Evolutionary conservation across 2,329 filamentous ascomycete genomes (phyloP), one percentile per base, ranked within the genome.

Genomic region (Botryotinia convoluta): DNA sequence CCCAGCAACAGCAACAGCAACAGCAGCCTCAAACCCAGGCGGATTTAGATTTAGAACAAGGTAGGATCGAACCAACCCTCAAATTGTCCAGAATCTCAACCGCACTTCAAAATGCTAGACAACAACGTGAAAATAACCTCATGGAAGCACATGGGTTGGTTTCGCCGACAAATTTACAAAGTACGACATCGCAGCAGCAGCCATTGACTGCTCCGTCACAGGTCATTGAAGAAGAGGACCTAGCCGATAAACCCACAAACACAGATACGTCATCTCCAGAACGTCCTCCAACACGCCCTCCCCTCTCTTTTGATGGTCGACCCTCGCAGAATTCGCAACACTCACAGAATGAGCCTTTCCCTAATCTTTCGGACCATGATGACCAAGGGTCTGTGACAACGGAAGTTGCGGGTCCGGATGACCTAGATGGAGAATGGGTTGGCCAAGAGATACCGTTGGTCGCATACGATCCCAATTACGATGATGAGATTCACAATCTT

Each of bases 11-110:
- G 77, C 79, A 14, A 79, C 81, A 42, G 77, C 80, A 39, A 20
- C 60, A 81, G 69, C 48, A 42, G 48, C 77, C 77, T 26, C 72
- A 81, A 2, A 82, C 82, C 16, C 73, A 83, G 26, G 81, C 83
- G 12, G 81, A 83, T 60, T 80, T 83, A 76, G 80, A 86, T 77
- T 75, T 84, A 51, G 82, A 86, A 76, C 79, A 83, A 80, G 83
- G 84, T 60, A 81, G 81, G 72, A 83, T 85, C 39, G 80, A 82
- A 14, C 80, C 79, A 5, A 77, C 80, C 0, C 51, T 79, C 26
- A 75, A 76, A 22, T 26, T 79, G 29, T 63, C 70, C 32, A 76
- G 72, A 65, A 73, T 79, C 48, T 75, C 77, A 37, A 72, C 72
- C 16, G 76, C 77, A 51, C 62, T 79, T 16, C 73, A 79, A 67